Percentiles rank a stretch among this genome's conserved stretches.
Conservation (phyloP, 1,284 basidiomycete species). For the Wallemia mellicola region DNA sequence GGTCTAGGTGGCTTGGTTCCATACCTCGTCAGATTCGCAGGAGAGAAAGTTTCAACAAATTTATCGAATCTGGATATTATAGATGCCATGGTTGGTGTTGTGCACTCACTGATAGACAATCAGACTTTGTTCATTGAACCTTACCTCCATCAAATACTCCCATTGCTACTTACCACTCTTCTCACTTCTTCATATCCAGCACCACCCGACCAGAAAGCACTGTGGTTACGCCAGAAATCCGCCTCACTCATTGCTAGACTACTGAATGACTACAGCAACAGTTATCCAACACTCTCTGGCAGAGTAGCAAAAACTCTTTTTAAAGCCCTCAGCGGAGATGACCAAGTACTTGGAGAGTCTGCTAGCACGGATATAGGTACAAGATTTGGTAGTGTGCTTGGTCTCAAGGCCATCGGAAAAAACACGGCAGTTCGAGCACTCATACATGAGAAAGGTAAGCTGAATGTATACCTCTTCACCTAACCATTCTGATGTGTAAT, state of each 20-base stretch:
- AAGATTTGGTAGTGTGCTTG: not conserved
- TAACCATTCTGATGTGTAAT: not conserved
- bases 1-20: conserved; percentile 80
- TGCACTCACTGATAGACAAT: conserved; percentile 54
- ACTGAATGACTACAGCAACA: conserved; percentile 23
- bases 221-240: conserved; percentile 4
- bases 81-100: conserved; percentile 43
- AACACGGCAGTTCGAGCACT: not conserved
- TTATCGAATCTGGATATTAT: conserved; percentile 30
- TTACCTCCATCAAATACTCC: conserved; percentile 84
- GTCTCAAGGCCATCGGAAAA: not conserved
- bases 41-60: conserved; percentile 25
- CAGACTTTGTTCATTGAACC: conserved; percentile 77
- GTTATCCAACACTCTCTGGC: conserved; percentile 51
- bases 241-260: conserved; percentile 30
- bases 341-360: not conserved
- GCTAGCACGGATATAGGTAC: not conserved
- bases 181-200: conserved; percentile 44
- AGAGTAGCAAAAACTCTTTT: conserved; percentile 78
- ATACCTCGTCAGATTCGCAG: conserved; percentile 81
- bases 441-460: not conserved
- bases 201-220: conserved; percentile 9
- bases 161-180: conserved; percentile 65
- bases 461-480: not conserved
- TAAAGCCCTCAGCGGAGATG: conserved; percentile 28